Evolutionary conservation across 1,284 basidiomycete genomes (phyloP).

Genomic region (Boletus calvinii): DNA sequence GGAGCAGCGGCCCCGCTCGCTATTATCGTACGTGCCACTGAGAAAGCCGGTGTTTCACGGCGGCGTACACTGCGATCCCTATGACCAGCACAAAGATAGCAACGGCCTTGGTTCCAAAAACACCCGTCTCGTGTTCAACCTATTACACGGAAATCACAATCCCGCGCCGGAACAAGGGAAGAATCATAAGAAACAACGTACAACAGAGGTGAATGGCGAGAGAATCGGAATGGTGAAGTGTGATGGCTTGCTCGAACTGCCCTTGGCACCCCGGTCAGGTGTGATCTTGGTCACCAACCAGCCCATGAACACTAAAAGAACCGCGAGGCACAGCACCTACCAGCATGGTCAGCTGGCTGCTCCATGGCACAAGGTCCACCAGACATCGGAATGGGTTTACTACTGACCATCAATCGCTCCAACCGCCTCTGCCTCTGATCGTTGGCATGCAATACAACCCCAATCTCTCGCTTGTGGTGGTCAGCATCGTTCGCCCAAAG

Average conservation of each 20-base stretch:
- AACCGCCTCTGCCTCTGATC: constrained; percentile 46
- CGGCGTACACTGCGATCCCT: constrained; percentile 40
- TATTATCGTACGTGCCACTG: constrained; percentile 5
- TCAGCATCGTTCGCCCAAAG: neutral
- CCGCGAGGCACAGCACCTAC: constrained; percentile 43
- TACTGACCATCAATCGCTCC: constrained; percentile 53
- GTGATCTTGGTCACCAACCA: constrained; percentile 39
- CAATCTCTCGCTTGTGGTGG: constrained; percentile 42
- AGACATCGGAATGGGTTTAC: neutral
- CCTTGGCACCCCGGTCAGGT: constrained; percentile 27
- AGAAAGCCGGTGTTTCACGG: constrained; percentile 27
- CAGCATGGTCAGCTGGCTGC: constrained; percentile 17
- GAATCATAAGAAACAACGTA: constrained; percentile 32
- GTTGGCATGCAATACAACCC: constrained; percentile 38
- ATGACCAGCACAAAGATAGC: constrained; percentile 37
- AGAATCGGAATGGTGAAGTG: constrained; percentile 71
- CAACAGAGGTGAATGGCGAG: constrained; percentile 68
- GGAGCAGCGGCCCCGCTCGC: neutral
- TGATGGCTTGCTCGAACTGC: constrained; percentile 36
- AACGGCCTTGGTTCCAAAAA: constrained; percentile 47
- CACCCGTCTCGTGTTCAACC: constrained; percentile 64
- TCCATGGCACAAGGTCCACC: constrained; percentile 3
- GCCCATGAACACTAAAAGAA: constrained; percentile 43
- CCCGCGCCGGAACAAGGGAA: neutral
- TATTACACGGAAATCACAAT: constrained; percentile 28